Conservation (phyloP, 129 eudicot genomes). For the Chrysanthemum seticuspe region DNA sequence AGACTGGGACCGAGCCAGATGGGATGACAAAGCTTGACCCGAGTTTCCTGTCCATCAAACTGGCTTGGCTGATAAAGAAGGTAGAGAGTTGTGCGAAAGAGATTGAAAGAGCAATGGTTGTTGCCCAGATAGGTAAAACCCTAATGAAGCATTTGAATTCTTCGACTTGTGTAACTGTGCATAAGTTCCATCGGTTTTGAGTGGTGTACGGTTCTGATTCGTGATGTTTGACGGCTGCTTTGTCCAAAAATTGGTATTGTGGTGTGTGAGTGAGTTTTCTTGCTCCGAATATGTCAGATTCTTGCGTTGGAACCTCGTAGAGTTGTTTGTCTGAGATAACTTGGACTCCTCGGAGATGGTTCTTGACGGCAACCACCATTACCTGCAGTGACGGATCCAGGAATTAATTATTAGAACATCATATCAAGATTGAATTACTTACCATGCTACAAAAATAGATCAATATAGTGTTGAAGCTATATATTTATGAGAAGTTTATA, state of each 20-base stretch:
- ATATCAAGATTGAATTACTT: not conserved
- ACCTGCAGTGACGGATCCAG: constrained; percentile 26
- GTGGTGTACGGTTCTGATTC: constrained; percentile 33
- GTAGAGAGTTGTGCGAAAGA: constrained; percentile 82
- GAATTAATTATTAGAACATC: not conserved
- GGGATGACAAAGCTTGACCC: constrained; percentile 62
- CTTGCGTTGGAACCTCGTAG: constrained; percentile 54
- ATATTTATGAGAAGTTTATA: not conserved
- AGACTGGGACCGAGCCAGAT: constrained; percentile 64
- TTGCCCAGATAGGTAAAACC: constrained; percentile 76
- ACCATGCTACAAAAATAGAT: not conserved
- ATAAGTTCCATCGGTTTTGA: constrained; percentile 60
- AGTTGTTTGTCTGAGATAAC: constrained; percentile 29
- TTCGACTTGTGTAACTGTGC: constrained; percentile 87
- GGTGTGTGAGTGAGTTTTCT: constrained; percentile 58
- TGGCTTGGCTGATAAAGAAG: constrained; percentile 73
- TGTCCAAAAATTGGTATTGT: constrained; percentile 70
- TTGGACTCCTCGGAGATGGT: constrained; percentile 51
- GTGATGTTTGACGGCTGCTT: constrained; percentile 63
- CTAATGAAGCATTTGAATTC: constrained; percentile 74
- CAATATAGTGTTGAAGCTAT: too few relatives aligned
- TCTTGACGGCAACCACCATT: constrained; percentile 58
- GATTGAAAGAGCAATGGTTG: constrained; percentile 82
- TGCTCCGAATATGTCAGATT: constrained; percentile 71
- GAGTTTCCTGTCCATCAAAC: constrained; percentile 48